Evolutionary conservation across 768 basidiomycete species (phyloP), one percentile per base, ranked within the genome.

Genomic region (Flagelloscypha sp.): DNA sequence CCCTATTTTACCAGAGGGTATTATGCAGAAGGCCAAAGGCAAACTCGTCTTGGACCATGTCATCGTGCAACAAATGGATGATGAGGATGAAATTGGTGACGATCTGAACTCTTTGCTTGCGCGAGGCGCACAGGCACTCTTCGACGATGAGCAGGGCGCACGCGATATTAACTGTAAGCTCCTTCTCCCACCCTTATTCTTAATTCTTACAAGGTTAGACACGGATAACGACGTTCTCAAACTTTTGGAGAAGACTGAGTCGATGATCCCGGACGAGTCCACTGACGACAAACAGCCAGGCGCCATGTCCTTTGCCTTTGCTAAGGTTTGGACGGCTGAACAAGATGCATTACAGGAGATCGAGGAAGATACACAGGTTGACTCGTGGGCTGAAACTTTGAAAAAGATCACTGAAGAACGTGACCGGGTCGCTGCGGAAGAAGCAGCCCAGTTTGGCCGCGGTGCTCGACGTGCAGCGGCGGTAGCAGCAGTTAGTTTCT

Each of bases 11-110:
- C 13, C 48, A 94, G 92, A 95, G 50, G 83, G 82, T 29, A 97
- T 95, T 47, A 71, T 94, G 58, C 80, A 89, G 58, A 74, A 79
- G 17, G 89, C 87, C n/a, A 94, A 94, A 65, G 89, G 87, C 67
- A 97, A 97, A 56, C 72, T 97, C 19, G 82, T 89, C 10, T 66
- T 97, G 7, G 92, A 97, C 48, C 93, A 97, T 60, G 66, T 97
- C 11, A 93, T 97, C 45, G 93, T 97, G 15, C 86, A 95, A 58
- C 89, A 88, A 54, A 90, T 94, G 83, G 87, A 90, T 44, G 84
- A 88, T 36, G 74, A 73, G 31, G 85, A 84, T 29, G 78, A 76
- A 23, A 74, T 64, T 6, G 66, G 77, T 29, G 84, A 84, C 45
- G 80, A 94, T 47, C 68, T 97, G n/a, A 76, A 83, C 50, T 86